Evolutionary conservation across 441 rosid genomes (phyloP), one percentile per base, ranked within the genome.

Genomic region (Bocquillonia castaneifolia): DNA sequence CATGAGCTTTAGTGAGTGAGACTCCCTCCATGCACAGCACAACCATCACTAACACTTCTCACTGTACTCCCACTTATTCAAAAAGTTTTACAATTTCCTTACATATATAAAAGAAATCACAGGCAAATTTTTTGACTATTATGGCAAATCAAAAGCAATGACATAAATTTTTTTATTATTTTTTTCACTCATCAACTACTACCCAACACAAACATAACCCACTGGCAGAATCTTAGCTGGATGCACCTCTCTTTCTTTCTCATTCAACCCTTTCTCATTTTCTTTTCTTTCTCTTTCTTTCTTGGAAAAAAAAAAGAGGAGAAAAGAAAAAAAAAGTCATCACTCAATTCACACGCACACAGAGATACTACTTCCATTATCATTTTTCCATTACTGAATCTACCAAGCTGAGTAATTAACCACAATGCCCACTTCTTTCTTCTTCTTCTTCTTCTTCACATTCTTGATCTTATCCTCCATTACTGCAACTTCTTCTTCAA

Each of bases 171-270:
- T n/a, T 48, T 52, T 44, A 15, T 1, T 9, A 44, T 44, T 13
- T 15, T 44, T 44, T 44, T 5, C 20, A n/a, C 51, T 18, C 8
- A 8, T 50, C 14, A 20, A 7, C 14, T 6, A 20, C 28, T 50
- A 20, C 29, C 10, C 22, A 42, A 42, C 10, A 10, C 6, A 25
- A 53, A 58, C 29, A 63, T 36, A 37, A 44, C 25, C 63, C 66
- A 72, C 71, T 82, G 80, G 83, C 82, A 66, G 81, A 82, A 80
- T 76, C 88, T 82, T 85, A 89, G 90, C 92, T 86, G 92, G 84
- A 83, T 80, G 76, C 88, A 69, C 72, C 83, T 23, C 34, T 45
- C 36, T 14, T 15, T 37, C 54, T 37, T 29, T 55, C 6, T 1
- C 36, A 20, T 65, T 60, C 42, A 20, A 6, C 64, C 32, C 53